Conservation (phyloP, 257 asterid genomes). For the Ilex aquifolium region DNA sequence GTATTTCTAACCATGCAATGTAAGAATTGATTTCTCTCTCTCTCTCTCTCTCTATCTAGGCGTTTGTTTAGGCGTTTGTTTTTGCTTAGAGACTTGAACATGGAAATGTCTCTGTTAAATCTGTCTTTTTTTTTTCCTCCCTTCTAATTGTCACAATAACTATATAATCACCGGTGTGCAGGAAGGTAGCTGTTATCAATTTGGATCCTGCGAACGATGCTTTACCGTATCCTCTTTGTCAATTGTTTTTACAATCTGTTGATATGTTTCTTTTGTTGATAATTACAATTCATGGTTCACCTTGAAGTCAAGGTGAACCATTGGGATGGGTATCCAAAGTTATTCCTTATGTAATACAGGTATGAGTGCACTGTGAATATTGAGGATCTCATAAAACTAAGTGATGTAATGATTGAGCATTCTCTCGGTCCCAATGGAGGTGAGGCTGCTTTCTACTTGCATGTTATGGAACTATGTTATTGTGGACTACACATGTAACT, state of each 20-base stretch:
- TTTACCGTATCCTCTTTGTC: slow-evolving; percentile 74
- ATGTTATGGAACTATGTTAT: not conserved
- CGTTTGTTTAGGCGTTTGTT: too few relatives aligned
- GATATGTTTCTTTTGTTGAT: too few relatives aligned
- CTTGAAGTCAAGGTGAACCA: too few relatives aligned
- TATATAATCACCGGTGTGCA: slow-evolving; percentile 30
- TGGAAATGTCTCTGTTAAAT: too few relatives aligned
- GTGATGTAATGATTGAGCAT: slow-evolving; percentile 91
- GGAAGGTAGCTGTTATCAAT: slow-evolving; percentile 92
- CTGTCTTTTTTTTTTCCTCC: too few relatives aligned
- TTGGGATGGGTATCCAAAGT: not conserved
- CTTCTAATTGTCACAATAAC: not conserved
- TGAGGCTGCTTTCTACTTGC: slow-evolving; percentile 15
- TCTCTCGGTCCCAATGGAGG: slow-evolving; percentile 99
- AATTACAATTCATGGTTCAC: too few relatives aligned
- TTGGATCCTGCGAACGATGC: slow-evolving; percentile 96
- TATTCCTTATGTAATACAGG: slow-evolving; percentile 50
- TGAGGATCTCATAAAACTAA: slow-evolving; percentile 83
- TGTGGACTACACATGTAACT: not conserved
- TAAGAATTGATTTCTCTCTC: too few relatives aligned
- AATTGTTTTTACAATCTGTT: too few relatives aligned
- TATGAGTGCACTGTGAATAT: slow-evolving; percentile 89
- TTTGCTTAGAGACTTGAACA: too few relatives aligned
- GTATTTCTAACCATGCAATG: too few relatives aligned
- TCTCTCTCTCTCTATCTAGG: too few relatives aligned